Evolutionary conservation across 495 filamentous ascomycete genomes (phyloP).

Genomic region (Talaromyces ruber): DNA sequence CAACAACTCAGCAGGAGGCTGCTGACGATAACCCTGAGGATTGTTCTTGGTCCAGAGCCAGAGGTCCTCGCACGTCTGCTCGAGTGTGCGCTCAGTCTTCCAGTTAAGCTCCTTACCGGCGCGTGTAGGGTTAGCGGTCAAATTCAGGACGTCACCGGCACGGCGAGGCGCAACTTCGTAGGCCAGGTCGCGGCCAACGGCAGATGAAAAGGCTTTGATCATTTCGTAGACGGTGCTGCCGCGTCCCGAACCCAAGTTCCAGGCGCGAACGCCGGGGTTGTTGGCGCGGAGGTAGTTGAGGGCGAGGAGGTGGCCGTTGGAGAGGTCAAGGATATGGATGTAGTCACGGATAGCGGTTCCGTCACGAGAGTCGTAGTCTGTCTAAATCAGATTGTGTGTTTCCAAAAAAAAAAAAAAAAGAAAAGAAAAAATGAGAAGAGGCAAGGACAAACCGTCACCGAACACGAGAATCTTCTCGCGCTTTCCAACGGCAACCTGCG

Average conservation of each 20-base stretch:
- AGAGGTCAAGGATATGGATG: slow-evolving; percentile 84
- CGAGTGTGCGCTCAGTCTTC: slow-evolving; percentile 84
- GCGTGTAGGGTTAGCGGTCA: slow-evolving; percentile 82
- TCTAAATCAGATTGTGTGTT: slow-evolving; percentile 1
- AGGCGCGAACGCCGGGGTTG: slow-evolving; percentile 87
- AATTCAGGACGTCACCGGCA: slow-evolving; percentile 84
- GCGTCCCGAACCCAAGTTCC: slow-evolving; percentile 95
- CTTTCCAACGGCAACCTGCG: slow-evolving; percentile 92
- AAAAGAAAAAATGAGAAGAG: no score
- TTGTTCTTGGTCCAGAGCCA: slow-evolving; percentile 97
- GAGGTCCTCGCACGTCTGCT: slow-evolving; percentile 87
- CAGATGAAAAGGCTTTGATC: slow-evolving; percentile 84
- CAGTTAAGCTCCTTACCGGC: slow-evolving; percentile 85
- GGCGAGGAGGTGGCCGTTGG: slow-evolving; percentile 81
- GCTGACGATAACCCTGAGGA: slow-evolving; percentile 86
- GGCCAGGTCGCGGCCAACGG: slow-evolving; percentile 74
- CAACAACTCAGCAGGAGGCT: slow-evolving; percentile 76
- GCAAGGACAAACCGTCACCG: slow-evolving; percentile 64
- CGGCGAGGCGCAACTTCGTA: slow-evolving; percentile 82
- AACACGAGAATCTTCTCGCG: slow-evolving; percentile 91
- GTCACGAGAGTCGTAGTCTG: slow-evolving; percentile 85
- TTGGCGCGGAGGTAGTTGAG: slow-evolving; percentile 85
- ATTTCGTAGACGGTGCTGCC: slow-evolving; percentile 96
- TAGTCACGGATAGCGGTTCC: slow-evolving; percentile 75
- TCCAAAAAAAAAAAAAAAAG: no score